Base-by-base conservation (phyloP, 352 stramenopile species). In the Phytophthora chlamydospora region DNA sequence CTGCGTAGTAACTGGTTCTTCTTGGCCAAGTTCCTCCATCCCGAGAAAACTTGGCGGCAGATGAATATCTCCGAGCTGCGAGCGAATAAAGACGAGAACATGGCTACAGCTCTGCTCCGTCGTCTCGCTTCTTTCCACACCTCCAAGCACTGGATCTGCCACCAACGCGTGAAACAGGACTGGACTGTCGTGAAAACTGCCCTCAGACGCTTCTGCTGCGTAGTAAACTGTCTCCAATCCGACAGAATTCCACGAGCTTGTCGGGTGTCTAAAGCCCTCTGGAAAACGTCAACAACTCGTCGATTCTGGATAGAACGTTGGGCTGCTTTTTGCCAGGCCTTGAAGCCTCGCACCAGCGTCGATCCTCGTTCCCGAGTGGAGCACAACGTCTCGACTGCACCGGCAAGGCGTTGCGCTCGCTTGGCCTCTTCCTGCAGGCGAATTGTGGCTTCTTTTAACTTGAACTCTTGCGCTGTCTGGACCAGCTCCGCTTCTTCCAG, bases 1-100 rank as follows among this genome's bases (percentile, higher is more conserved):
- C 55, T 62, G 6, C 75, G 54, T 2, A 90, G 50, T 2, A 86
- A 62, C 5, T 56, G 24, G 3, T 63, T 68, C 38, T 34, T 65
- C 35, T 48, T 58, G 9, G 57, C 43, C 6, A 71, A 16, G 8
- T 45, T 58, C 38, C 48, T 58, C 76, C 76, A 85, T 42, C 33
- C 49, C 1, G n/a, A 12, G 1, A 78, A 36, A 2, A 68, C 24
- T 9, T 51, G 42, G 24, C 39, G 55, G 8, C 43, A 45, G 3
- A 58, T 32, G 5, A 44, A 58, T 2, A 41, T 24, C 34, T 75
- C 51, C 0, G 56, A 50, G 8, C 54, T 65, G 16, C 34, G 53
- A 31, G 45, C 16, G 12, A 63, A 62, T 7, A 57, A 34, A 6
- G 6, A 27, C 0, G 61, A 66, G 24, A 80, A 83, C 8, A 62